These are phyloP conservation scores for Leccinum boreale DNA, from an alignment of 768 basidiomycete species.

Conservation along the genomic window DNA sequence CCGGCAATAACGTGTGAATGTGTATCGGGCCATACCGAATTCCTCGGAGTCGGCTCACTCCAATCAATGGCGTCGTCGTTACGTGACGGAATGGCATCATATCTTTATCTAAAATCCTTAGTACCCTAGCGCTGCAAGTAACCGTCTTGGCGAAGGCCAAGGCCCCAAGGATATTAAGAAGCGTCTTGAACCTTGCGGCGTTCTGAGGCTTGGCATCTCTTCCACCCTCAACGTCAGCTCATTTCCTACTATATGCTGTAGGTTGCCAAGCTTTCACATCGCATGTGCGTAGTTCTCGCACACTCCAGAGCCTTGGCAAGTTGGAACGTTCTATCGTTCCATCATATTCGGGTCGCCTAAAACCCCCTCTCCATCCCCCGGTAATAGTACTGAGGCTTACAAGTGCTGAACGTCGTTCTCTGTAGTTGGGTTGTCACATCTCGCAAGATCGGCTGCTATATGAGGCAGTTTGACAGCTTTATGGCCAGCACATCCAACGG, in stretches of 20 bases:
- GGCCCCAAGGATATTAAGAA: neutral
- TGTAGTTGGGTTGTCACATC: too few species aligned
- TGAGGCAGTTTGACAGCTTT: neutral
- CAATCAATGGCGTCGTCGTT: too few species aligned
- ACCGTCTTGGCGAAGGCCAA: neutral
- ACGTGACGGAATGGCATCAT: too few species aligned
- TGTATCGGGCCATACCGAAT: neutral
- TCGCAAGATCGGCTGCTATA: neutral
- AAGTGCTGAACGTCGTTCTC: too few species aligned
- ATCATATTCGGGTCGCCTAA: neutral
- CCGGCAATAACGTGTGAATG: too few species aligned
- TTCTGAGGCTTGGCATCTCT: neutral
- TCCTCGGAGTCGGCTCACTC: neutral
- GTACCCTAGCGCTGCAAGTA: neutral
- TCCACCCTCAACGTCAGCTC: neutral
- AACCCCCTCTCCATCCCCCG: too few species aligned
- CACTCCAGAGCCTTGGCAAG: neutral
- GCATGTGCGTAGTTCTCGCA: neutral
- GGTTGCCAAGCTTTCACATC: neutral
- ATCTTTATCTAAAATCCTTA: neutral
- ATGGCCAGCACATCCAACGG: too few species aligned
- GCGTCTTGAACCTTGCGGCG: neutral
- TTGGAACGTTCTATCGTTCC: neutral
- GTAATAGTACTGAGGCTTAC: neutral
- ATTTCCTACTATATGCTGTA: neutral